Percentiles rank a stretch among this genome's conserved stretches.
These are phyloP conservation scores for Fusarium sacchari DNA, from an alignment of 2,329 filamentous ascomycete genomes.

Conservation along the genomic window DNA sequence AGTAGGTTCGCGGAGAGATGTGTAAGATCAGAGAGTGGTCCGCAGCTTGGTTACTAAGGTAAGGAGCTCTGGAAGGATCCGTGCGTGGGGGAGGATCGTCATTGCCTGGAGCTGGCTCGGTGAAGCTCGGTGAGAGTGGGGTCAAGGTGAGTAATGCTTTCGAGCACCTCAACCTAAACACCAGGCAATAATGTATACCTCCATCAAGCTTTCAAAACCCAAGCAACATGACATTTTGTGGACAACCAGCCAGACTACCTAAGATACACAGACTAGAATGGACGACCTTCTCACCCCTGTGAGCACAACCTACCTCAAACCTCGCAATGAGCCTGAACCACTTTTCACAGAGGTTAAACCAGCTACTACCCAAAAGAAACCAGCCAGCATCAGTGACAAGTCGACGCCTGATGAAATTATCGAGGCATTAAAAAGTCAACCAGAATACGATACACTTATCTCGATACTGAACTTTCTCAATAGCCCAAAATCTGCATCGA, in stretches of 20 bases:
- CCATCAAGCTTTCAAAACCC: background rate
- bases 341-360: constrained; percentile 52
- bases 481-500: constrained; percentile 30
- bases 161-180: background rate
- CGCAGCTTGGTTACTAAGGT: background rate
- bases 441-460: constrained; percentile 66
- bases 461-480: constrained; percentile 63
- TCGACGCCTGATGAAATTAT: constrained; percentile 62
- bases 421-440: constrained; percentile 69
- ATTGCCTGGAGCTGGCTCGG: constrained; percentile 42
- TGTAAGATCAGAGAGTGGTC: constrained; percentile 1
- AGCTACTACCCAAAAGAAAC: constrained; percentile 5
- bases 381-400: constrained; percentile 15
- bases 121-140: constrained; percentile 50
- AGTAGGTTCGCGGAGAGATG: background rate
- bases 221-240: background rate
- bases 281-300: constrained; percentile 65
- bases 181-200: background rate
- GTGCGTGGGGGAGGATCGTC: constrained; percentile 37
- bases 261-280: constrained; percentile 52
- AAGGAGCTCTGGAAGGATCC: constrained; percentile 26
- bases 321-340: constrained; percentile 48
- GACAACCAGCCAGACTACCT: background rate
- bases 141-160: constrained; percentile 28
- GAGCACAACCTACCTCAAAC: constrained; percentile 61